Conservation (phyloP, 2,329 filamentous ascomycete genomes). For the Basipetospora chlamydospora region DNA sequence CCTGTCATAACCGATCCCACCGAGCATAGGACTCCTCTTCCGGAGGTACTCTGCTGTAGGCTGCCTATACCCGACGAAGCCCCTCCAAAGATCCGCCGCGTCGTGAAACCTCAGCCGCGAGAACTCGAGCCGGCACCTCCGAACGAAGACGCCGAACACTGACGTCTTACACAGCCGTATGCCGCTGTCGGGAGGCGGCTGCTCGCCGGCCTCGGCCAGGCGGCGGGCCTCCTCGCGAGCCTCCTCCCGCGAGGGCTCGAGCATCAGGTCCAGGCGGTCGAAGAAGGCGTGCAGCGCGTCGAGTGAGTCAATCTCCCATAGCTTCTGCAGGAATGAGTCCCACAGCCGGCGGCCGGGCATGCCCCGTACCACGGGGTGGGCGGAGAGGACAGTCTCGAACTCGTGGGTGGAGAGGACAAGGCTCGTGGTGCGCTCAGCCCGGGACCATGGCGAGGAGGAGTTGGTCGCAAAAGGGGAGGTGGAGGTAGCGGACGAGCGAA, state of each 20-base stretch:
- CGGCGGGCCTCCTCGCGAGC: conserved; percentile 30
- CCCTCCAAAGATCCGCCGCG: conserved; percentile 63
- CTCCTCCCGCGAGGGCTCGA: conserved; percentile 50
- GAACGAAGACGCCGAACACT: conserved; percentile 68
- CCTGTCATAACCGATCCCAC: conserved; percentile 40
- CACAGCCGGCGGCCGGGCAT: conserved; percentile 71
- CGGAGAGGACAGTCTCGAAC: conserved; percentile 42
- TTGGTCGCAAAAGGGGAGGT: too few species aligned
- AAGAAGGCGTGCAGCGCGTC: conserved; percentile 72
- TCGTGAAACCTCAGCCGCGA: conserved; percentile 68
- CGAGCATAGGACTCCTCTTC: conserved; percentile 44
- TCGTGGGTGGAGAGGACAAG: conserved; percentile 40
- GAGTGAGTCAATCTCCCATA: conserved; percentile 76
- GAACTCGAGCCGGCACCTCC: conserved; percentile 66
- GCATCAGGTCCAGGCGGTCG: conserved; percentile 36
- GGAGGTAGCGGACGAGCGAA: too few species aligned
- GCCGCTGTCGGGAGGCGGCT: conserved; percentile 22
- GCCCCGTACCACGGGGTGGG: conserved; percentile 35
- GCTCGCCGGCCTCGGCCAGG: conserved; percentile 29
- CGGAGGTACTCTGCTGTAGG: conserved; percentile 55
- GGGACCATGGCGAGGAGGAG: conserved; percentile 26
- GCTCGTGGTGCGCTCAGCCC: conserved; percentile 33
- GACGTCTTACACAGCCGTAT: conserved; percentile 58
- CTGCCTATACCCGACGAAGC: conserved; percentile 67
- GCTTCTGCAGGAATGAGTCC: conserved; percentile 64